Evolutionary conservation across 495 filamentous ascomycete genomes (phyloP).

Genomic region (Durotheca rogersii): DNA sequence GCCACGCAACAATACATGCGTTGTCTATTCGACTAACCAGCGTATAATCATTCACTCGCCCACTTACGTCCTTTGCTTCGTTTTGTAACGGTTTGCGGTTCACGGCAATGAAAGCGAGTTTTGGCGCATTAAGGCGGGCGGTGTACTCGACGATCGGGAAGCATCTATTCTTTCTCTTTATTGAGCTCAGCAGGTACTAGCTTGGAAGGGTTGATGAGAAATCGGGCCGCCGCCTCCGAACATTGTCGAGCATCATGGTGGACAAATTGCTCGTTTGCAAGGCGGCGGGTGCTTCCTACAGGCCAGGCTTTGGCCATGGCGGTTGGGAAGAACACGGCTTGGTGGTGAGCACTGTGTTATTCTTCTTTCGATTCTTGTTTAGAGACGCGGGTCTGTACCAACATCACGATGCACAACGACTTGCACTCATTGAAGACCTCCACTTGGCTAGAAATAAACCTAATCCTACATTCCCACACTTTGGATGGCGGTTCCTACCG

Average conservation of each 20-base stretch:
- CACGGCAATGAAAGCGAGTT: constrained; percentile 12
- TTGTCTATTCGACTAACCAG: constrained; percentile 18
- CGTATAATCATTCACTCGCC: constrained; percentile 6
- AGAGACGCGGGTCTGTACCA: constrained; percentile 23
- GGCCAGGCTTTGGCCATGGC: constrained; percentile 1
- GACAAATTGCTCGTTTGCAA: constrained; percentile 7
- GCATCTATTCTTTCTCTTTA: not conserved
- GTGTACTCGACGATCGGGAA: constrained; percentile 5
- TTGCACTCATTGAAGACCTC: constrained; percentile 9
- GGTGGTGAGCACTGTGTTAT: constrained; percentile 11
- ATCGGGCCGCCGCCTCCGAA: constrained; percentile 1
- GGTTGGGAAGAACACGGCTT: not conserved
- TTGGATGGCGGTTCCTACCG: constrained; percentile 1
- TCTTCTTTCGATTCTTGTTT: constrained; percentile 11
- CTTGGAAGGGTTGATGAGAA: constrained; percentile 1
- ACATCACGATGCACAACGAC: constrained; percentile 25
- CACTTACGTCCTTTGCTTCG: constrained; percentile 1
- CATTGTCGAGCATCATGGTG: constrained; percentile 7
- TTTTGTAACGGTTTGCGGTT: not conserved
- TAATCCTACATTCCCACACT: constrained; percentile 4
- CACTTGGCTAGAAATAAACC: constrained; percentile 23
- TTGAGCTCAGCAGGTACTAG: not conserved
- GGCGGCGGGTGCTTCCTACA: constrained; percentile 19
- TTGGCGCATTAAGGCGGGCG: constrained; percentile 15
- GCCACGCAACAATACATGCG: constrained; percentile 19